These are phyloP conservation scores for Astragalus membranaceus DNA, from an alignment of 306 rosid species.

Conservation along the genomic window DNA sequence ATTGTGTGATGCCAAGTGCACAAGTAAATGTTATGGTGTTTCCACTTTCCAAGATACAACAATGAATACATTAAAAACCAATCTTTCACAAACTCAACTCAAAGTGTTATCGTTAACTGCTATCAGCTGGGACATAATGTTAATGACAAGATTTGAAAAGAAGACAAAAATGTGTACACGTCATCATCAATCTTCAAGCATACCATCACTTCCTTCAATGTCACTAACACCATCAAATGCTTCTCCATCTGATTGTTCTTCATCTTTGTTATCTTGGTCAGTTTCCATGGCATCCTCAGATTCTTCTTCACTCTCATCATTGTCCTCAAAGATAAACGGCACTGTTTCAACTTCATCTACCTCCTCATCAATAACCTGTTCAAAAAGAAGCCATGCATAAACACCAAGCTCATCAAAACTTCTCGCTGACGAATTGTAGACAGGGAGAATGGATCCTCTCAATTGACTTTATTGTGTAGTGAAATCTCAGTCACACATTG, in stretches of 20 bases:
- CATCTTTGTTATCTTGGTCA: conserved; percentile 38
- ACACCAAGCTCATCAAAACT: neutral
- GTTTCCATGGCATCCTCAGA: conserved; percentile 68
- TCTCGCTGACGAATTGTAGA: too few species aligned
- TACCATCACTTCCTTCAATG: conserved; percentile 41
- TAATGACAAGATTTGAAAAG: neutral
- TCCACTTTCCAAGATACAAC: neutral
- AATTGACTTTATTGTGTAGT: too few species aligned
- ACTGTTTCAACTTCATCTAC: conserved; percentile 35
- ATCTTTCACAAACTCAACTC: neutral
- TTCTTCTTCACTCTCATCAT: conserved; percentile 56
- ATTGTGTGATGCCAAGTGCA: neutral
- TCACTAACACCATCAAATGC: conserved; percentile 37
- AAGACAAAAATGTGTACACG: neutral
- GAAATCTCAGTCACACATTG: too few species aligned
- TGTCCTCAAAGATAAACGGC: conserved; percentile 55
- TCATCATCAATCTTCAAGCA: conserved; percentile 30
- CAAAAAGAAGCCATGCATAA: neutral
- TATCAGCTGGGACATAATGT: neutral
- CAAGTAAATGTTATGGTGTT: neutral
- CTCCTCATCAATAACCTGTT: conserved; percentile 50
- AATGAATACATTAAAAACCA: neutral
- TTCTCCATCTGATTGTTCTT: conserved; percentile 29
- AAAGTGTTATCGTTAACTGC: neutral
- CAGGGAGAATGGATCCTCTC: too few species aligned